A percentile compares a stretch with the other conserved stretches of the same genome.
These are phyloP conservation scores for Phylloporus sp. DNA, from an alignment of 768 basidiomycete species.

Conservation along the genomic window DNA sequence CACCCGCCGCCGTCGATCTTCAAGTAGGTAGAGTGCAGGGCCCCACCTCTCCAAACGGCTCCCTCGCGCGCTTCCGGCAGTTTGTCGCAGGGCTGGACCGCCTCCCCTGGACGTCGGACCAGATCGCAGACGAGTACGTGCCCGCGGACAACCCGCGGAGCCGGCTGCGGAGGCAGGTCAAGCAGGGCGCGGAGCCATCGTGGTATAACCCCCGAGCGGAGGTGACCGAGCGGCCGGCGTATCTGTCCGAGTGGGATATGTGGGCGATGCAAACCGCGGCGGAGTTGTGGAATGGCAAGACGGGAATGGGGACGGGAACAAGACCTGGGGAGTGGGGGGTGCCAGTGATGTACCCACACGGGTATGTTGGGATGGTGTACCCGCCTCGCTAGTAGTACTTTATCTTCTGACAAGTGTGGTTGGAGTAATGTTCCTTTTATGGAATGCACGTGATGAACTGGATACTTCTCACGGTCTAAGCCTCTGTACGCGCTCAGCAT, in stretches of 20 bases:
- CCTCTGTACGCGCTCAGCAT: slow-evolving; percentile 9
- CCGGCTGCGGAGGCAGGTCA: slow-evolving; percentile 8
- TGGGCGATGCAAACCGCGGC: slow-evolving; percentile 23
- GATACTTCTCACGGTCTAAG: slow-evolving; percentile 21
- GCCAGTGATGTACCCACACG: slow-evolving; percentile 19
- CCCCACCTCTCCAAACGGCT: slow-evolving; percentile 5
- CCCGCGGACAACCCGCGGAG: slow-evolving; percentile 31
- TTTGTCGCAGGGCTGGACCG: slow-evolving; percentile 35
- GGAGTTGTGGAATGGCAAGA: slow-evolving; percentile 4
- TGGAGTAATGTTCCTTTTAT: background rate
- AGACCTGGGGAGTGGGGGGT: slow-evolving; percentile 5
- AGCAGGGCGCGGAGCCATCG: slow-evolving; percentile 21
- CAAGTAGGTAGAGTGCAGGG: background rate
- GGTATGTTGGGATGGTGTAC: slow-evolving; percentile 23
- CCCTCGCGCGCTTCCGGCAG: slow-evolving; percentile 29
- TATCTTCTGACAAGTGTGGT: background rate
- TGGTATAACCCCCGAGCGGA: slow-evolving; percentile 26
- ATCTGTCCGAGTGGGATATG: slow-evolving; percentile 22
- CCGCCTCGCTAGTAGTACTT: slow-evolving; percentile 6
- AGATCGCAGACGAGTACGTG: slow-evolving; percentile 44
- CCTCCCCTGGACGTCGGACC: slow-evolving; percentile 43
- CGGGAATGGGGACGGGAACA: background rate
- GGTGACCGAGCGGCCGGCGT: background rate
- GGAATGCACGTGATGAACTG: slow-evolving; percentile 4
- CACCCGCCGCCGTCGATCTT: background rate